Conservation (phyloP, 2,329 filamentous ascomycete species). For the Diaporthe vexans region DNA sequence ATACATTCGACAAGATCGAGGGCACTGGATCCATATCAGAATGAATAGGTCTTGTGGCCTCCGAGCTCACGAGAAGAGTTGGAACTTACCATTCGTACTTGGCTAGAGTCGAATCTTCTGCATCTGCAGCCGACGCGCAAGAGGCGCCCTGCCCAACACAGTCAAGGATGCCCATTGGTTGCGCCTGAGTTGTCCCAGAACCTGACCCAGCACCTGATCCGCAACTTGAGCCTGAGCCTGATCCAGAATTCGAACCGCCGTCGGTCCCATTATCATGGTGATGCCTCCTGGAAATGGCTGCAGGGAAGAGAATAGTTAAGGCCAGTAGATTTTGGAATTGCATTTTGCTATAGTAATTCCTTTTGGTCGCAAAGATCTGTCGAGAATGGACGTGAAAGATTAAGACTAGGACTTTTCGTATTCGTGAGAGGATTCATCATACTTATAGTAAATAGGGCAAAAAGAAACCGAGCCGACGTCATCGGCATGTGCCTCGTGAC, state of each 20-base stretch:
- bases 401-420: neutral
- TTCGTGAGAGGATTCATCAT: neutral
- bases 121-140: neutral
- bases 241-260: neutral
- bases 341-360: neutral
- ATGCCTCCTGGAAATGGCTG: neutral
- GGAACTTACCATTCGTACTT: neutral
- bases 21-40: neutral
- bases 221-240: too few relatives aligned
- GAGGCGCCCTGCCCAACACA: slow-evolving; percentile 12
- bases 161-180: slow-evolving; percentile 2
- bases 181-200: neutral
- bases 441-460: neutral
- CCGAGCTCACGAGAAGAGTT: neutral
- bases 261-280: neutral
- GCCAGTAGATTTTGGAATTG: neutral
- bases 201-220: neutral
- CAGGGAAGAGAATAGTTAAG: neutral
- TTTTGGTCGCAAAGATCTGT: neutral
- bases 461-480: neutral
- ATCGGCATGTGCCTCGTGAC: neutral
- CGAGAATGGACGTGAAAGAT: neutral
- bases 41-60: neutral
- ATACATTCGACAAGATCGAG: slow-evolving; percentile 13
- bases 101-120: neutral